These are phyloP conservation scores for Eucalyptus guilfoylei DNA, from an alignment of 345 rosid genomes.

Conservation along the genomic window DNA sequence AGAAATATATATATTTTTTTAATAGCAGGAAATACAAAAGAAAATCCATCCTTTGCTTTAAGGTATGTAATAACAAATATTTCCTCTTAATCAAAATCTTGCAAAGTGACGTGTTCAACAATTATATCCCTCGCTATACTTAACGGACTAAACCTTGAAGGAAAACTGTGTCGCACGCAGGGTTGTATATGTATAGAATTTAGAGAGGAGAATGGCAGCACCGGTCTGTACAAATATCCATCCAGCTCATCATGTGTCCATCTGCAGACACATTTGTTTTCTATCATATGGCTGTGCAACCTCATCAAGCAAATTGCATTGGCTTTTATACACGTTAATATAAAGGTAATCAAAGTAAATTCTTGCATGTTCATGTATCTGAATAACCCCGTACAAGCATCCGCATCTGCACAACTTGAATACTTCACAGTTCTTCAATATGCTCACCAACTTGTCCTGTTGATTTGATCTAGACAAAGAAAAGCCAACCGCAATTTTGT, in stretches of 20 bases:
- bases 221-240: background rate
- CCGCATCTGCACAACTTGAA: constrained; percentile 7
- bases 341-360: background rate
- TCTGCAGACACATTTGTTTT: background rate
- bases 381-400: constrained; percentile 20
- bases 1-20: background rate
- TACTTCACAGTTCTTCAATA: background rate
- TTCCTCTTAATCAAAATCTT: background rate
- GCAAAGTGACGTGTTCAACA: background rate
- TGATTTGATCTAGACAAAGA: constrained; percentile 63
- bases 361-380: background rate
- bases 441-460: constrained; percentile 6
- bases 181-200: background rate
- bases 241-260: background rate
- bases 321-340: background rate
- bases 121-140: background rate
- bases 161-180: background rate
- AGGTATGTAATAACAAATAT: background rate
- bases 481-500: constrained; percentile 68
- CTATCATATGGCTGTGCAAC: background rate
- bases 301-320: background rate
- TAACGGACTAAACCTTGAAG: background rate
- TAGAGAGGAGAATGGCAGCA: background rate
- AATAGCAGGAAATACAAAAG: background rate
- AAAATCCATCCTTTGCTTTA: background rate